Evolutionary conservation across 1,139 yeast species (phyloP).

Genomic region (Protomyces inundatus): DNA sequence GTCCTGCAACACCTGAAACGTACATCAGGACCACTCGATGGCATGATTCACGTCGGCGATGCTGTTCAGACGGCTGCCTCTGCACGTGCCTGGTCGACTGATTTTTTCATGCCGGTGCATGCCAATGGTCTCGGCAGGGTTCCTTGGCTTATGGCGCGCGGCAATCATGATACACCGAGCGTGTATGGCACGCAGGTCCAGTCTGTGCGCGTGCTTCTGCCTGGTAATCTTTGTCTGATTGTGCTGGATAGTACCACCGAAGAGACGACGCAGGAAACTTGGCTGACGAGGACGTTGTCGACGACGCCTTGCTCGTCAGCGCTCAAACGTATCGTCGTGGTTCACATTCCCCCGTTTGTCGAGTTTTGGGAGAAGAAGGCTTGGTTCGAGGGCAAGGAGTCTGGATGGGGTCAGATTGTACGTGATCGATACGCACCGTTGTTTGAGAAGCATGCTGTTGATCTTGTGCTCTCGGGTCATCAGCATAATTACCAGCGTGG

Average conservation of each 20-base stretch:
- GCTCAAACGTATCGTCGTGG: conserved; percentile 12
- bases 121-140: background rate
- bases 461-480: conserved; percentile 19
- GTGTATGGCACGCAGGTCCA: background rate
- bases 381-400: conserved; percentile 8
- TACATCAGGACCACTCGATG: background rate
- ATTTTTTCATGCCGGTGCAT: conserved; percentile 11
- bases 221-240: background rate
- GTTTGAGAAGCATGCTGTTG: conserved; percentile 6
- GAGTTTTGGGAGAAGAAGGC: conserved; percentile 18
- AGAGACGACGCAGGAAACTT: conserved; percentile 2
- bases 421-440: conserved; percentile 5
- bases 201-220: background rate
- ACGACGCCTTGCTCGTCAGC: conserved; percentile 4
- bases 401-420: conserved; percentile 15
- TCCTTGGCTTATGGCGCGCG: conserved; percentile 24
- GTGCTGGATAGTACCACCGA: conserved; percentile 11
- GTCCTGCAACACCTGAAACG: background rate
- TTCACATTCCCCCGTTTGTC: conserved; percentile 21
- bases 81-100: conserved; percentile 22
- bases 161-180: conserved; percentile 22
- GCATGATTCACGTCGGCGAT: conserved; percentile 16
- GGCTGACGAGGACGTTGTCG: background rate
- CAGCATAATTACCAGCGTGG: conserved; percentile 25
- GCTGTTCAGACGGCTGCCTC: conserved; percentile 22